phyloP scores from a whole-genome alignment of 2,329 filamentous ascomycete genomes.

The Purpureocillium lavendulum region DNA sequence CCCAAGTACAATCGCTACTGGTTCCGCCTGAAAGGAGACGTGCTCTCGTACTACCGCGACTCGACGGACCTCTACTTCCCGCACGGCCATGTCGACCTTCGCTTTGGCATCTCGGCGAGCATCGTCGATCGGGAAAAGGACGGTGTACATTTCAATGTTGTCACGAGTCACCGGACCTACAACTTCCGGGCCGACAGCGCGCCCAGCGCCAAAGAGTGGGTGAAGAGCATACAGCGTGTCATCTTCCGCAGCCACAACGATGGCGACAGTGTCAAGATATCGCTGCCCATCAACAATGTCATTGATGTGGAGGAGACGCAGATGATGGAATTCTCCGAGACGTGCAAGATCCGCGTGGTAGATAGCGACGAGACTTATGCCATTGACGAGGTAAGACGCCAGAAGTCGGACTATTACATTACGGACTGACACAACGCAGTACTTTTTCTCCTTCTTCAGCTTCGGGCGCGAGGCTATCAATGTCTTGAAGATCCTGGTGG shows the following conservation, averaged over 20 bases:
- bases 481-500: slow-evolving; percentile 64
- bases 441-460: slow-evolving; percentile 94
- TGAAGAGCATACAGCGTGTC: slow-evolving; percentile 84
- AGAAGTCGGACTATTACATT: too few relatives aligned
- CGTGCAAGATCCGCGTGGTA: slow-evolving; percentile 85
- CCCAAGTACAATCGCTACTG: slow-evolving; percentile 85
- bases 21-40: slow-evolving; percentile 88
- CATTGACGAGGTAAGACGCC: slow-evolving; percentile 66
- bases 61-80: slow-evolving; percentile 85
- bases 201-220: slow-evolving; percentile 90
- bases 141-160: slow-evolving; percentile 66
- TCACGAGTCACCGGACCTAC: slow-evolving; percentile 75
- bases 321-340: slow-evolving; percentile 86
- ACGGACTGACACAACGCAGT: slow-evolving; percentile 38
- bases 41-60: slow-evolving; percentile 81
- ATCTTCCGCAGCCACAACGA: slow-evolving; percentile 96
- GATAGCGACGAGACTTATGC: slow-evolving; percentile 93
- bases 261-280: slow-evolving; percentile 94
- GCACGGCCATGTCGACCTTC: slow-evolving; percentile 81
- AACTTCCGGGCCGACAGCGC: slow-evolving; percentile 83
- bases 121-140: slow-evolving; percentile 73
- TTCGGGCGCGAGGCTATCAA: slow-evolving; percentile 76
- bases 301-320: slow-evolving; percentile 89
- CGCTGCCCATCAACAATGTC: slow-evolving; percentile 77
- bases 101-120: slow-evolving; percentile 83